phyloP scores from a whole-genome alignment of 2,329 filamentous ascomycete genomes.

The Exophiala spinifera region DNA sequence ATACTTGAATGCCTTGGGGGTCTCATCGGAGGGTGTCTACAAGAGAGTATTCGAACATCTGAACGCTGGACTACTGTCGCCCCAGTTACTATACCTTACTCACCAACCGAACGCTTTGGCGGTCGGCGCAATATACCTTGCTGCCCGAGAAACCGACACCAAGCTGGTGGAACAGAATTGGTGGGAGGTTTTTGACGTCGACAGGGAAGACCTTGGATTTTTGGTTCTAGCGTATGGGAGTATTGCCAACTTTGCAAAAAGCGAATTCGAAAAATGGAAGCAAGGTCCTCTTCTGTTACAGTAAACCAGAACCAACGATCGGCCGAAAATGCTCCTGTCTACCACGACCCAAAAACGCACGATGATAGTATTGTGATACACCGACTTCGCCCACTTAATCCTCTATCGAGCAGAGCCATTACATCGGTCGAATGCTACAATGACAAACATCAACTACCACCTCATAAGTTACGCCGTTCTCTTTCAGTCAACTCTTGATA shows the following conservation, averaged over 20 bases:
- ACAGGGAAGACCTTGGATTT: slow-evolving; percentile 90
- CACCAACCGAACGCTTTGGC: slow-evolving; percentile 85
- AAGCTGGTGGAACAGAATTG: slow-evolving; percentile 78
- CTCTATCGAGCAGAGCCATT: too few species aligned
- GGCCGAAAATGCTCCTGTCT: too few species aligned
- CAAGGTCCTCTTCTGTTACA: too few species aligned
- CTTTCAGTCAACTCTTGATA: too few species aligned
- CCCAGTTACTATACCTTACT: slow-evolving; percentile 85
- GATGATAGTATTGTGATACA: too few species aligned
- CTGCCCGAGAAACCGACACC: slow-evolving; percentile 70
- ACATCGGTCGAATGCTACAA: too few species aligned
- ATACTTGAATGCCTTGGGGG: slow-evolving; percentile 85
- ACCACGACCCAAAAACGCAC: too few species aligned
- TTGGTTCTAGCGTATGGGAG: slow-evolving; percentile 82
- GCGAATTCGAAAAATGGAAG: slow-evolving; percentile 57
- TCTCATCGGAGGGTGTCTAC: slow-evolving; percentile 56
- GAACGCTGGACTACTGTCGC: slow-evolving; percentile 81
- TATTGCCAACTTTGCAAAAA: slow-evolving; percentile 65
- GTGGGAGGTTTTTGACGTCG: slow-evolving; percentile 98
- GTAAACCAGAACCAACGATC: too few species aligned
- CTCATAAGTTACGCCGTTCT: too few species aligned
- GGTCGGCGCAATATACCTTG: slow-evolving; percentile 86
- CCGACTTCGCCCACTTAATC: too few species aligned
- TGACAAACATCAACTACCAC: too few species aligned
- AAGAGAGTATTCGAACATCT: slow-evolving; percentile 69